Evolutionary conservation across 768 basidiomycete species (phyloP).

Genomic region (Pleurotus tuber-regium): DNA sequence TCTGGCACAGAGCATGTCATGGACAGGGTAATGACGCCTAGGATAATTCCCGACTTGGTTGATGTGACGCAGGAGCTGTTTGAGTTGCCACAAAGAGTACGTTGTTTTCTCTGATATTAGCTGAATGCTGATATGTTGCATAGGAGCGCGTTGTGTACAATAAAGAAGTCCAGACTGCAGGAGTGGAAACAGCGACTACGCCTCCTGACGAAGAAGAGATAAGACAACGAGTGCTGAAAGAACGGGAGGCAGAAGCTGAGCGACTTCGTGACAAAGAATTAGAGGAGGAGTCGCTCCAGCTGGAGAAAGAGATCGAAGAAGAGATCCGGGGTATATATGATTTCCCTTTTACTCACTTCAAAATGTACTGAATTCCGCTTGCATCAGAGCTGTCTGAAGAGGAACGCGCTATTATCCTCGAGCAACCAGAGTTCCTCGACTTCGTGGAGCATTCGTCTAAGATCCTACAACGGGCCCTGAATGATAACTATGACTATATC

Average conservation of each 20-base stretch:
- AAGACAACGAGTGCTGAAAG: slow-evolving; percentile 62
- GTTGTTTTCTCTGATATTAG: slow-evolving; percentile 12
- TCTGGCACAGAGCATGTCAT: slow-evolving; percentile 66
- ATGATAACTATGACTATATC: slow-evolving; percentile 95
- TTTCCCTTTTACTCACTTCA: neutral
- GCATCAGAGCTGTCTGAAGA: slow-evolving; percentile 79
- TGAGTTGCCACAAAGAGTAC: slow-evolving; percentile 83
- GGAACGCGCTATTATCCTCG: slow-evolving; percentile 75
- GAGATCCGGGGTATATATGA: slow-evolving; percentile 67
- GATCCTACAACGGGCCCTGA: slow-evolving; percentile 91
- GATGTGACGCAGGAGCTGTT: slow-evolving; percentile 90
- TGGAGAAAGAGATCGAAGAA: slow-evolving; percentile 84
- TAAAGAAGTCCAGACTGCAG: slow-evolving; percentile 80
- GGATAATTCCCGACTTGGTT: slow-evolving; percentile 74
- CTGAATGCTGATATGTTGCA: slow-evolving; percentile 2
- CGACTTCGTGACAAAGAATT: slow-evolving; percentile 72
- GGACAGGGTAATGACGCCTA: slow-evolving; percentile 65
- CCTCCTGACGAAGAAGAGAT: slow-evolving; percentile 68
- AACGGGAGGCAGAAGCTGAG: slow-evolving; percentile 71
- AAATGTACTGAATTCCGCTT: neutral
- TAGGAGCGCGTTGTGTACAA: slow-evolving; percentile 82
- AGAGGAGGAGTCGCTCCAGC: slow-evolving; percentile 78
- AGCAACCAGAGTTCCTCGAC: slow-evolving; percentile 88
- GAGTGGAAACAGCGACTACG: slow-evolving; percentile 53
- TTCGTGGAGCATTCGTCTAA: slow-evolving; percentile 95